These are phyloP conservation scores for Hericium rajendrae DNA, from an alignment of 768 basidiomycete genomes.

Conservation along the genomic window DNA sequence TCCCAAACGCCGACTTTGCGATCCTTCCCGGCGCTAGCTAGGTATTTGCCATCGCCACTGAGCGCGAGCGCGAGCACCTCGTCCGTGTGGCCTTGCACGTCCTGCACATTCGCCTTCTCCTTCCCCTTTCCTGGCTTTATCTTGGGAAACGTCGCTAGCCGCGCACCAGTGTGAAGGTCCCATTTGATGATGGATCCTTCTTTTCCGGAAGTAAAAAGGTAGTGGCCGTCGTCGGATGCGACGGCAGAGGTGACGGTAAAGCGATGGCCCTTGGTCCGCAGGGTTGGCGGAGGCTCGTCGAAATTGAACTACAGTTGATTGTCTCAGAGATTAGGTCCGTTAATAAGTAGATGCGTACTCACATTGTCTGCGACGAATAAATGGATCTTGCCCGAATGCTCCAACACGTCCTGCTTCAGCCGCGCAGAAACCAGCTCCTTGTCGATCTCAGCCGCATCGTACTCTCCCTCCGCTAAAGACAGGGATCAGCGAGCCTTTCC, in stretches of 20 bases:
- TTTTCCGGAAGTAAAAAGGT: conserved; percentile 85
- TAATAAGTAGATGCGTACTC: conserved; percentile 18
- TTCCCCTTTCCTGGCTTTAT: conserved; percentile 32
- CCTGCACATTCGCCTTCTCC: conserved; percentile 31
- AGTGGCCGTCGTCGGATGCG: conserved; percentile 58
- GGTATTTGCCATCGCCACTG: conserved; percentile 73
- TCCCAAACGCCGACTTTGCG: conserved; percentile 83
- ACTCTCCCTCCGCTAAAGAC: conserved; percentile 69
- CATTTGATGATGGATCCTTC: conserved; percentile 86
- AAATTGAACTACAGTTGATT: conserved; percentile 43
- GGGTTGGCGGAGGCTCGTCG: conserved; percentile 31
- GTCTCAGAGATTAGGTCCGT: background rate
- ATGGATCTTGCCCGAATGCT: conserved; percentile 83
- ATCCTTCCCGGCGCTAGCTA: conserved; percentile 86
- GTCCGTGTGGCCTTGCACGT: conserved; percentile 71
- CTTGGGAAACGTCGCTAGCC: conserved; percentile 52
- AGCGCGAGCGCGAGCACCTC: conserved; percentile 79
- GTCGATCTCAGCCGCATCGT: conserved; percentile 94
- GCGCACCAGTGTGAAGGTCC: conserved; percentile 60
- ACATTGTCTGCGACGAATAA: conserved; percentile 70
- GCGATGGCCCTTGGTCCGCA: conserved; percentile 66
- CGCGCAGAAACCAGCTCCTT: conserved; percentile 84
- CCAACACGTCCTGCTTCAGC: conserved; percentile 85
- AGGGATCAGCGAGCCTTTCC: background rate
- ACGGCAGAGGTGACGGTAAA: conserved; percentile 77